Evolutionary conservation across 192 early-diverging fungal species (phyloP).

Genomic region (Mortierella hygrophila): DNA sequence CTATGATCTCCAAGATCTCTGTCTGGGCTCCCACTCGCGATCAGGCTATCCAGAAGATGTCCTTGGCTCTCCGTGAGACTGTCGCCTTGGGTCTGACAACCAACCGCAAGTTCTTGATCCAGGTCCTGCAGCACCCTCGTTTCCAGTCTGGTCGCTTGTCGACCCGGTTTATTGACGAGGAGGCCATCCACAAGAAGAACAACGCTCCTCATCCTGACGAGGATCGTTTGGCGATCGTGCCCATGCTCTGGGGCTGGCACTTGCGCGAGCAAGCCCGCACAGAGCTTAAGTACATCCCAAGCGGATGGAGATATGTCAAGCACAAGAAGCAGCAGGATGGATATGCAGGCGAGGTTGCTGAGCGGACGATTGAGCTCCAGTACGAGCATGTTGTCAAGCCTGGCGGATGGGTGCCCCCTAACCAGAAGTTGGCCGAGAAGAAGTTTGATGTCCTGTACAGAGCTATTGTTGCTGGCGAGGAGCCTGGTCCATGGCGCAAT

Average conservation of each 20-base stretch:
- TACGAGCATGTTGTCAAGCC: slow-evolving; percentile 57
- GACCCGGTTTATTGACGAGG: slow-evolving; percentile 62
- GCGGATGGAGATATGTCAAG: slow-evolving; percentile 66
- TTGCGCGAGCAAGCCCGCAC: slow-evolving; percentile 58
- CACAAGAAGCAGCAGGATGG: slow-evolving; percentile 58
- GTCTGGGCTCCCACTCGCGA: slow-evolving; percentile 69
- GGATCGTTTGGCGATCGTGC: slow-evolving; percentile 55
- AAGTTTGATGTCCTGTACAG: slow-evolving; percentile 51
- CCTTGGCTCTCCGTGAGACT: slow-evolving; percentile 56
- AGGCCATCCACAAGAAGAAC: slow-evolving; percentile 51
- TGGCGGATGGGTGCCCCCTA: slow-evolving; percentile 47
- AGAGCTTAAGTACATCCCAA: slow-evolving; percentile 57
- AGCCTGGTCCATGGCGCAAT: slow-evolving; percentile 37
- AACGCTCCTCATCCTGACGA: slow-evolving; percentile 25
- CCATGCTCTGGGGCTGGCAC: slow-evolving; percentile 66
- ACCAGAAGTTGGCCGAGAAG: slow-evolving; percentile 55
- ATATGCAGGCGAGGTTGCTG: slow-evolving; percentile 48
- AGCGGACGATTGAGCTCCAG: slow-evolving; percentile 56
- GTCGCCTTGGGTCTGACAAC: slow-evolving; percentile 69
- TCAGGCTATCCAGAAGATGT: slow-evolving; percentile 63
- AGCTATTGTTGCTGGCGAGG: slow-evolving; percentile 39
- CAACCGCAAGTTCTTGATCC: slow-evolving; percentile 68
- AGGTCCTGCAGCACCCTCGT: slow-evolving; percentile 60
- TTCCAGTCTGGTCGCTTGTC: slow-evolving; percentile 63
- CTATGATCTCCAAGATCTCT: slow-evolving; percentile 73